Conservation (phyloP, 495 filamentous ascomycete species). For the Aspergillus nidulans region DNA sequence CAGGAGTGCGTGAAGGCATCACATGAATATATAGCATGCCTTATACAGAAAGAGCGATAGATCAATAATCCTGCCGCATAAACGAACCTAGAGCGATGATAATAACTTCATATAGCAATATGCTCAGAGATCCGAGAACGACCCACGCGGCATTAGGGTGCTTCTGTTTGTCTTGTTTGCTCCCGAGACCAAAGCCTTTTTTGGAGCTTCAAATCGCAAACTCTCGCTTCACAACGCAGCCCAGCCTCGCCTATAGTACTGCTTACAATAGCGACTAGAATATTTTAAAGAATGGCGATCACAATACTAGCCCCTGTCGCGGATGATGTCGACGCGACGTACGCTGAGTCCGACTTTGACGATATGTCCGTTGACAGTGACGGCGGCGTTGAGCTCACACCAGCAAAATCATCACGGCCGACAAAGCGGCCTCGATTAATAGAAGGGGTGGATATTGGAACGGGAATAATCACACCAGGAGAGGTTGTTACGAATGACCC, state of each 20-base stretch:
- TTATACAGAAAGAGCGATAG: too few species aligned
- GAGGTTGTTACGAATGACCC: slow-evolving; percentile 83
- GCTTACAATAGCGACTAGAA: background rate
- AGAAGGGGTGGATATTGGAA: slow-evolving; percentile 25
- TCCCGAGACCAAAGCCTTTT: slow-evolving; percentile 12
- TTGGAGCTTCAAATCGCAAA: slow-evolving; percentile 6
- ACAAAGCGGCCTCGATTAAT: slow-evolving; percentile 37
- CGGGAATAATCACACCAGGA: slow-evolving; percentile 77
- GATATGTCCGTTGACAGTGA: slow-evolving; percentile 55
- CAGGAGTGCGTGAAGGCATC: too few species aligned
- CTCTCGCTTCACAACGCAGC: background rate
- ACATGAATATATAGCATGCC: too few species aligned
- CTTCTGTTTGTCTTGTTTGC: slow-evolving; percentile 27
- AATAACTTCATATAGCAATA: too few species aligned
- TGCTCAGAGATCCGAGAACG: too few species aligned
- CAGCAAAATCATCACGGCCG: slow-evolving; percentile 28
- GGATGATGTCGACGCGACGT: slow-evolving; percentile 29
- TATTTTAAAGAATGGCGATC: slow-evolving; percentile 62
- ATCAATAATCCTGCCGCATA: too few species aligned
- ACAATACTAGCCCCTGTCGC: slow-evolving; percentile 66
- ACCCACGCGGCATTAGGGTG: too few species aligned
- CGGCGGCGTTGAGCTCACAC: slow-evolving; percentile 55
- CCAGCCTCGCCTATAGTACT: background rate
- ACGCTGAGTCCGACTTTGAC: slow-evolving; percentile 32
- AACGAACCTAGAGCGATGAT: too few species aligned